These are phyloP conservation scores for Colletotrichum salicis DNA, from an alignment of 2,329 filamentous ascomycete genomes.

Conservation along the genomic window DNA sequence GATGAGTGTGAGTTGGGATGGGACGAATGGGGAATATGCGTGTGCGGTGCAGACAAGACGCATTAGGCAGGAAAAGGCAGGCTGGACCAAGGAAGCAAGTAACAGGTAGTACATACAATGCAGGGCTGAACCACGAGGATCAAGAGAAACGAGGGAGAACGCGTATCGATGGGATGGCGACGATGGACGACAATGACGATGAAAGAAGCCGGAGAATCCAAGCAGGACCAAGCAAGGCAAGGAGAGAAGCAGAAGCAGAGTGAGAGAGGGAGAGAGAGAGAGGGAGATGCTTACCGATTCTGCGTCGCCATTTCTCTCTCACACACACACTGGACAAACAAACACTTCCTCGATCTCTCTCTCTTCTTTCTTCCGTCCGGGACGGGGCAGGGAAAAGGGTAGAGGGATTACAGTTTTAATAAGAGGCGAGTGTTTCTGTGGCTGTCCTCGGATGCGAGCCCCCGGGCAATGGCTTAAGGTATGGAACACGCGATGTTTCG, in stretches of 20 bases:
- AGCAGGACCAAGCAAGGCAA: neutral
- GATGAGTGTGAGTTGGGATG: neutral
- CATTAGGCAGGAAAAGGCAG: neutral
- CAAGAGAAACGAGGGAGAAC: neutral
- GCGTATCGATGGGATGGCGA: neutral
- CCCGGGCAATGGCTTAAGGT: constrained; percentile 30
- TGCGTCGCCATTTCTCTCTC: constrained; percentile 46
- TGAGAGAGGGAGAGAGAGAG: neutral
- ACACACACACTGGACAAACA: constrained; percentile 6
- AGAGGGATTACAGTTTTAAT: constrained; percentile 29
- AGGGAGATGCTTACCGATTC: constrained; percentile 44
- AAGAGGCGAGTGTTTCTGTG: constrained; percentile 29
- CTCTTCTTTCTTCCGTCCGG: constrained; percentile 3
- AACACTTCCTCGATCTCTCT: constrained; percentile 17
- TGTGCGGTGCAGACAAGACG: neutral
- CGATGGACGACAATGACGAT: neutral
- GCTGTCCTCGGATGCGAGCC: constrained; percentile 29
- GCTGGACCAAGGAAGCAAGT: neutral
- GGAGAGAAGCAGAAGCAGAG: neutral
- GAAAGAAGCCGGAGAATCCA: neutral
- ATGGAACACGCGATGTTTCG: constrained; percentile 38
- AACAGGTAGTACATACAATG: constrained; percentile 1
- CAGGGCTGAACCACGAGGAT: neutral
- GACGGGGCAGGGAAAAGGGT: constrained; percentile 4
- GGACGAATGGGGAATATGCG: constrained; percentile 4